These are phyloP conservation scores for Oenanthe javanica DNA, from an alignment of 140 eudicot species.

Conservation along the genomic window DNA sequence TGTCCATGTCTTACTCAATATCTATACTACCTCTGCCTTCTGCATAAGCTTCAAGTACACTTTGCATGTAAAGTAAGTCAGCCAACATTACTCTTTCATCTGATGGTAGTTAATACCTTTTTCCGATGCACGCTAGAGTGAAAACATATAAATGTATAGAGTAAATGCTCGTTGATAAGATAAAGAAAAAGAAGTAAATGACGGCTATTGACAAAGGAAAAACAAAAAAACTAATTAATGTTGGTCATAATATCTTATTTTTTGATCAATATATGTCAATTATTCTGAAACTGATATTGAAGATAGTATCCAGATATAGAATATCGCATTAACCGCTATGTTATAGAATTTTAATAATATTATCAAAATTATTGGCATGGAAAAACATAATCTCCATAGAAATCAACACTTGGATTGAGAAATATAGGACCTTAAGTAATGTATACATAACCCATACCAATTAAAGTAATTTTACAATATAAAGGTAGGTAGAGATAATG, in stretches of 20 bases:
- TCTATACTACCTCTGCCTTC: too few species aligned
- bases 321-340: not conserved
- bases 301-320: not conserved
- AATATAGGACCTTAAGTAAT: not conserved
- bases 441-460: not conserved
- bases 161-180: too few species aligned
- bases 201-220: not conserved
- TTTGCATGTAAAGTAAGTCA: not conserved
- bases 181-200: not conserved
- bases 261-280: not conserved
- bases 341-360: not conserved
- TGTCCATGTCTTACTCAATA: not conserved
- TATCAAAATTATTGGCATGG: not conserved
- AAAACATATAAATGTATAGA: too few species aligned
- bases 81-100: not conserved
- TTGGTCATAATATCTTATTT: not conserved
- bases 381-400: not conserved
- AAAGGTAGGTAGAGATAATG: not conserved
- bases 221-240: not conserved
- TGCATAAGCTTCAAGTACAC: too few species aligned
- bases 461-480: not conserved
- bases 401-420: not conserved
- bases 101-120: not conserved
- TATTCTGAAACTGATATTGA: not conserved
- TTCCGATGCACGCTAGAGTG: too few species aligned